These are phyloP conservation scores for Alnus glutinosa DNA, from an alignment of 306 rosid species.

Conservation along the genomic window DNA sequence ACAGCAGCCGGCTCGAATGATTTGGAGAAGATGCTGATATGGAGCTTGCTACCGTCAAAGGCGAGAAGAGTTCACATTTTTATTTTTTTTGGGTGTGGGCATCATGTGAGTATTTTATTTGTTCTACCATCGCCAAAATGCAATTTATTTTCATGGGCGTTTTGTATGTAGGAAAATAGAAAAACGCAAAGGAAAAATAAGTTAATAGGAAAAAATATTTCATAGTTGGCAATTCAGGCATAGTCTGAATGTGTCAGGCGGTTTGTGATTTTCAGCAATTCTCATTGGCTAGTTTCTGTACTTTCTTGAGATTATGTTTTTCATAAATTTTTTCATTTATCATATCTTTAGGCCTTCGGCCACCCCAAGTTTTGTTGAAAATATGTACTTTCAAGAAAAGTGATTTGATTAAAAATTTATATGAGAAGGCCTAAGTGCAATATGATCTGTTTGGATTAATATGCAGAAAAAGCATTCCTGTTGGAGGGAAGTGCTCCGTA, in stretches of 20 bases:
- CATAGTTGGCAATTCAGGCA: conserved; percentile 38
- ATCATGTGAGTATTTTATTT: conserved; percentile 50
- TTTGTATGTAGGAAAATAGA: conserved; percentile 35
- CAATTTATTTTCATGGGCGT: conserved; percentile 40
- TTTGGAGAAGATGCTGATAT: conserved; percentile 36
- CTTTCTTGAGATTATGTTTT: conserved; percentile 18
- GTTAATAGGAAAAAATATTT: conserved; percentile 4
- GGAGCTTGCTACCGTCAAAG: conserved; percentile 37
- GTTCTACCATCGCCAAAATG: conserved; percentile 44
- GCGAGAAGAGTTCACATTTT: conserved; percentile 40
- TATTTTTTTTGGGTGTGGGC: conserved; percentile 32
- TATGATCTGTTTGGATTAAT: background rate
- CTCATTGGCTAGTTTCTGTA: conserved; percentile 31
- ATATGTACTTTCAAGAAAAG: background rate
- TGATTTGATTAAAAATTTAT: background rate
- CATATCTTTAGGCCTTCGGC: conserved; percentile 28
- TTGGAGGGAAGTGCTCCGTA: no score
- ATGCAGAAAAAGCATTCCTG: background rate
- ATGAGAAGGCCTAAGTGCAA: background rate
- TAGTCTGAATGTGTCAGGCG: conserved; percentile 30
- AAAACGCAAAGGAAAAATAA: conserved; percentile 9
- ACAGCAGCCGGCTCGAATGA: conserved; percentile 42
- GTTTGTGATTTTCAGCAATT: conserved; percentile 30
- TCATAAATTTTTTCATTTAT: conserved; percentile 15
- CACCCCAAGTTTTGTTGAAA: conserved; percentile 15